These are phyloP conservation scores for Nicotiana paniculata DNA, from an alignment of 257 asterid species.

Conservation along the genomic window DNA sequence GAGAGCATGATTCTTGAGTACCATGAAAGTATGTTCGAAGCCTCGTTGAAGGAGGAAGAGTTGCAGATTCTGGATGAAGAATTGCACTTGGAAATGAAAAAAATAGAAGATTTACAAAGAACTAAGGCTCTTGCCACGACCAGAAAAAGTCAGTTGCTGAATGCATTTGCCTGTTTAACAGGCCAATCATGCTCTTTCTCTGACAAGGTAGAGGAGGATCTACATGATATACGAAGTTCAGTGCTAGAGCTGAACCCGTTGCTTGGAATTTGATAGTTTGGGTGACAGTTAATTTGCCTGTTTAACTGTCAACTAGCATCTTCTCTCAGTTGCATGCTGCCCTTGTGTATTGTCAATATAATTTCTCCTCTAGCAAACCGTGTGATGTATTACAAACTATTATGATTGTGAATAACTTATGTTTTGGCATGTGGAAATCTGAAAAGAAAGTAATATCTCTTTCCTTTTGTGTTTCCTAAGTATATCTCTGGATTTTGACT, in stretches of 20 bases:
- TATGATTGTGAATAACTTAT: slow-evolving; percentile 7
- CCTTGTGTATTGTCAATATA: background rate
- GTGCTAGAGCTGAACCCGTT: slow-evolving; percentile 45
- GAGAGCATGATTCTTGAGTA: slow-evolving; percentile 57
- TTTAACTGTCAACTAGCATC: slow-evolving; percentile 12
- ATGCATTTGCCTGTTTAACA: slow-evolving; percentile 13
- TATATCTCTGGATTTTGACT: background rate
- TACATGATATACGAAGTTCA: slow-evolving; percentile 36
- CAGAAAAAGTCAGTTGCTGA: slow-evolving; percentile 40
- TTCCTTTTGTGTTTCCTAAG: background rate
- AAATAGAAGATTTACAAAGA: slow-evolving; percentile 32
- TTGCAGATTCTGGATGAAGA: slow-evolving; percentile 49
- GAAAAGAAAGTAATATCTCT: background rate
- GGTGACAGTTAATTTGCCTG: slow-evolving; percentile 11
- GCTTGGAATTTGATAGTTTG: slow-evolving; percentile 8
- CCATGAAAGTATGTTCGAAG: slow-evolving; percentile 50
- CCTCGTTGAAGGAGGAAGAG: slow-evolving; percentile 60
- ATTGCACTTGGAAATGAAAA: slow-evolving; percentile 21
- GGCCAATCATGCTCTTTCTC: slow-evolving; percentile 41
- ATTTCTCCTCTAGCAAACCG: background rate
- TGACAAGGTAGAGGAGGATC: slow-evolving; percentile 59
- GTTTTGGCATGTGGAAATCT: background rate
- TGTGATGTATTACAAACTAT: background rate
- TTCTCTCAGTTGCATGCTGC: background rate
- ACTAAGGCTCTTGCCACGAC: slow-evolving; percentile 31